A percentile compares a stretch with the other conserved stretches of the same genome.
phyloP scores from a whole-genome alignment of 371 early-diverging fungal species.

The Lichtheimia hyalospora region DNA sequence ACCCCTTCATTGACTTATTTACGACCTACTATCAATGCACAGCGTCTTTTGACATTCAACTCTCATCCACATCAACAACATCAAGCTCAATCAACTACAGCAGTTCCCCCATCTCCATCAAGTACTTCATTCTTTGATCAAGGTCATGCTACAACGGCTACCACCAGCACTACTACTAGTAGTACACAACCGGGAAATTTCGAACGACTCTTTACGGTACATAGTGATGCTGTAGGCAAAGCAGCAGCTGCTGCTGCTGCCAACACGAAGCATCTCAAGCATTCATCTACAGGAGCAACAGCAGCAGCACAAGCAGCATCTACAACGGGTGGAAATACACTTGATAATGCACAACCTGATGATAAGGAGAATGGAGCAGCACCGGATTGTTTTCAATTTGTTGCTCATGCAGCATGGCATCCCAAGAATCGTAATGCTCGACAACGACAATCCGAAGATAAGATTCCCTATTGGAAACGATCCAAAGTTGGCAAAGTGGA shows the following conservation, averaged over 20 bases:
- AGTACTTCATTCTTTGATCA: conserved; percentile 1
- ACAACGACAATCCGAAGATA: conserved; percentile 21
- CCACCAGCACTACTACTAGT: background rate
- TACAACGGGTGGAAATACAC: background rate
- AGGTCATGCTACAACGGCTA: background rate
- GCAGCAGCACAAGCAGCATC: background rate
- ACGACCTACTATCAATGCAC: conserved; percentile 16
- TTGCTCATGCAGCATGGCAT: conserved; percentile 52
- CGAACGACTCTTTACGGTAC: background rate
- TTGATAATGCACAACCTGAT: conserved; percentile 5
- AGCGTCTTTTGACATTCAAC: conserved; percentile 17
- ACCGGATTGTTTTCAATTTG: conserved; percentile 31
- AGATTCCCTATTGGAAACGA: conserved; percentile 50
- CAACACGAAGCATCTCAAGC: background rate
- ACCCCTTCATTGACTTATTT: conserved; percentile 15
- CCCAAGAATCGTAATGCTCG: conserved; percentile 36
- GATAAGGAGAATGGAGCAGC: conserved; percentile 5
- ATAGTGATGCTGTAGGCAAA: background rate
- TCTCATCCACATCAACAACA: conserved; percentile 11
- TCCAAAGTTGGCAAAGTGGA: conserved; percentile 59
- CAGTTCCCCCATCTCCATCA: background rate
- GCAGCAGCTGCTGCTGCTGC: background rate
- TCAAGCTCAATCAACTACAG: background rate
- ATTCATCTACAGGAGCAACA: background rate
- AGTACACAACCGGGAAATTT: background rate